Base-by-base conservation (phyloP, 78 protist genomes). In the Chrysochromulina tobinii region DNA sequence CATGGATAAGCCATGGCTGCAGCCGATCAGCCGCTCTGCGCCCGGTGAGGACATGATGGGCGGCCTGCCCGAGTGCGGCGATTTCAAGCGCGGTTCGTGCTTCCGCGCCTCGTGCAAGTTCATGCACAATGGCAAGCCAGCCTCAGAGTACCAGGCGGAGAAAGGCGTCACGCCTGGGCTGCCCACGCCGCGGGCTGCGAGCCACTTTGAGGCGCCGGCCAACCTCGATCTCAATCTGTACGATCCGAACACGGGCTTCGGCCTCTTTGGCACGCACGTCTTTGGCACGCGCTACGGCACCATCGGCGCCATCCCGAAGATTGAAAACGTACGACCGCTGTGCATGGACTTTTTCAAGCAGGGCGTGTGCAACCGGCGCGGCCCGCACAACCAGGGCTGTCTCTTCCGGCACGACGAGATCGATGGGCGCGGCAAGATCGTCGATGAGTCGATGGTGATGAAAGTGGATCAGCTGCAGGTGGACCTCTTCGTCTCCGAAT, bases 31-130 rank as follows among this genome's bases (percentile, higher is more conserved):
- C 12, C 64, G 64, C 64, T 12, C 23, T 12, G 64, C 64, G 64
- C 64, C 64, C 64, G 7, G 23, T 14, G 23, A 12, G 23, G 64
- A 7, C 23, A 7, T 7, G 23, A 7, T 59, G 23, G 64, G 23
- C 64, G 64, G 23, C 23, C 64, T 14, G 64, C 58, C 38, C 25
- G 83, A 75, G 83, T 75, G 83, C 57, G 83, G 83, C 83, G 83
- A 75, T 57, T 75, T 75, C 83, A 75, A 75, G 83, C 83, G 83
- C 59, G 83, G 83, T 57, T 9, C 83, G 23, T 75, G 83, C 83
- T 75, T 75, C 83, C 83, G 83, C 25, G 83, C 83, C 25, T 9
- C 51, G 58, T 75, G 83, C 83, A 75, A 75, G 83, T 75, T 75
- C 57, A 3, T 75, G 58, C 83, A 75, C 57, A 18, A 18, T 57